Base-by-base conservation (phyloP, 2,329 filamentous ascomycete species). In the Colletotrichum coccodes region DNA sequence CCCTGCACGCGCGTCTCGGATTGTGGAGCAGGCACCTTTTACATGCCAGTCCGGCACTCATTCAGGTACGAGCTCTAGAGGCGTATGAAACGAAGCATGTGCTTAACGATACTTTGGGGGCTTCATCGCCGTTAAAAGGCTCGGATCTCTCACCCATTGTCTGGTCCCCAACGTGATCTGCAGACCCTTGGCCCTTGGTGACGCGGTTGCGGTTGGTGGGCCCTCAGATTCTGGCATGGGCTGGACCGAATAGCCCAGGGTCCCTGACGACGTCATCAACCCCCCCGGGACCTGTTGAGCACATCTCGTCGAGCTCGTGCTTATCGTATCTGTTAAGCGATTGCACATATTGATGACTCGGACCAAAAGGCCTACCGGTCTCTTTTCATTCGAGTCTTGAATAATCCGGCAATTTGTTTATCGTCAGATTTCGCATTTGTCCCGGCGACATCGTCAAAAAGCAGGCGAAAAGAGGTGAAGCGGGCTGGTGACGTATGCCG, bases 261-360 rank as follows among this genome's bases (percentile, higher is more conserved):
- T 21, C 38, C 38, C 28, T 34, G 28, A 12, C 49, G 58, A 69
- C 61, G 66, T 69, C 66, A 69, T 69, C 23, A 14, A 23, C 8
- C 18, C 12, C 32, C 40, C 42, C 30, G 42, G 38, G 18, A 32
- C 6, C 8, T 58, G 53, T 40, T 30, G 53, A 68, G 58, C 52
- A 52, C 30, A 47, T 50, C 40, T 63, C 32, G 23, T n/a, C 14
- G 9, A 28, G 23, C 12, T 40, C 23, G n/a, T n/a, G n/a, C 5
- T 7, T 28, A 12, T 40, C 16, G 34, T 36, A 36, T 14, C 21
- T 40, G 7, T 6, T 26, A 6, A 40, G 40, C 3, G 8, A n/a
- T 38, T 47, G 30, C 60, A 32, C 12, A n/a, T 34, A 32, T 42
- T 26, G 40, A 50, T 34, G 23, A 26, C 49, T 21, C 18, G 11